Percentiles rank a stretch among this genome's conserved stretches.
Evolutionary conservation across 805 yeast species (phyloP).

Genomic region (Cyberlindnera americana): DNA sequence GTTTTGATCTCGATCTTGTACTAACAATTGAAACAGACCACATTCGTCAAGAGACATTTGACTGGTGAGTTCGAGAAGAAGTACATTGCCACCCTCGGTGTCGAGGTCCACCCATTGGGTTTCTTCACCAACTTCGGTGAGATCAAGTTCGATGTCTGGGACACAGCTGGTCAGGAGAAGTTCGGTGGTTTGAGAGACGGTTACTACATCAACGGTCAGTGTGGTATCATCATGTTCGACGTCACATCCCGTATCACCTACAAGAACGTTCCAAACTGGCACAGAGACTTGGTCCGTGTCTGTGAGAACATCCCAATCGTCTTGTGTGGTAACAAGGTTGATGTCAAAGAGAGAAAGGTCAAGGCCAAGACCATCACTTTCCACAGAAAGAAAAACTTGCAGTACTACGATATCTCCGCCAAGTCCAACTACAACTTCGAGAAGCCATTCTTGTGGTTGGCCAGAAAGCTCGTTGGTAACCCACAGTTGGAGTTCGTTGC

Average conservation of each 20-base stretch:
- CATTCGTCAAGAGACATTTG: slow-evolving; percentile 98
- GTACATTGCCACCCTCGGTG: slow-evolving; percentile 99
- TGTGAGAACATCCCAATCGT: slow-evolving; percentile 99
- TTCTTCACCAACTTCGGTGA: slow-evolving; percentile 99
- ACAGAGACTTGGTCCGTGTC: slow-evolving; percentile 98
- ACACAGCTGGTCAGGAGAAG: slow-evolving; percentile 99
- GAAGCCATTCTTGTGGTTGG: slow-evolving; percentile 99
- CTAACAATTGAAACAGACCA: slow-evolving; percentile 53
- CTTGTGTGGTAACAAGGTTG: slow-evolving; percentile 98
- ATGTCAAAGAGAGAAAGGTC: slow-evolving; percentile 99
- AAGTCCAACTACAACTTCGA: slow-evolving; percentile 99
- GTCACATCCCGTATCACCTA: slow-evolving; percentile 99
- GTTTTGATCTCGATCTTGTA: slow-evolving; percentile 1
- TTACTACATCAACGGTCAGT: slow-evolving; percentile 98
- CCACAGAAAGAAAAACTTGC: slow-evolving; percentile 99
- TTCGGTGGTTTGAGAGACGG: slow-evolving; percentile 99
- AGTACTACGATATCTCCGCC: slow-evolving; percentile 99
- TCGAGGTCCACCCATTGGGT: slow-evolving; percentile 97
- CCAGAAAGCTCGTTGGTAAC: slow-evolving; percentile 98
- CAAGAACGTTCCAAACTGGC: slow-evolving; percentile 99
- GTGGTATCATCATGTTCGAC: slow-evolving; percentile 99
- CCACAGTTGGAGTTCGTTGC: slow-evolving; percentile 98
- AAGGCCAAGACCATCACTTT: slow-evolving; percentile 99
- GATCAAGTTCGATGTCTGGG: slow-evolving; percentile 99
- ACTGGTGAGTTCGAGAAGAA: slow-evolving; percentile 99